Base-by-base conservation (phyloP, 805 yeast genomes). In the Metschnikowia gruessii region DNA sequence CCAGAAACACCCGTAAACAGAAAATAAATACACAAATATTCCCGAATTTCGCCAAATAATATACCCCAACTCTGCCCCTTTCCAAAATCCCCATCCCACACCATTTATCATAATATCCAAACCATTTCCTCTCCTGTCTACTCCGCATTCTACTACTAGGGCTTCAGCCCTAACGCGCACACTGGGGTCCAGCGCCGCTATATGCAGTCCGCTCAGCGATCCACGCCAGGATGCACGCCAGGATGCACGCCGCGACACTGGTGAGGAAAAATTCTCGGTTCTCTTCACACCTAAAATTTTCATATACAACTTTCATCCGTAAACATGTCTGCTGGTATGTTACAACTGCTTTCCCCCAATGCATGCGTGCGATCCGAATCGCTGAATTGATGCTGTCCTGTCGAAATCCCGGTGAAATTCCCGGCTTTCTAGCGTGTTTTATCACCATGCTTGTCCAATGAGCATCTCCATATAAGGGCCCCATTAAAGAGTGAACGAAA, bases 251-350 rank as follows among this genome's bases (percentile, higher is more conserved):
- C 50, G 52, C 54, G 47, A 42, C 50, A 31, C 40, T 52, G 37
- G 50, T 48, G 53, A 51, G 53, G 56, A 54, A 54, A 54, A 54
- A 44, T 53, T 54, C 58, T 53, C 56, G 49, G 36, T 31, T 30
- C 48, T 37, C 39, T 42, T 41, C 44, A 34, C 37, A 33, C 28
- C 22, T 43, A 33, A 45, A 48, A 45, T 49, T 52, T 46, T 46
- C 46, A 43, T 36, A 28, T 35, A 40, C 55, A 48, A 49, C 54
- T 43, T 40, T 49, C 49, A 50, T 49, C 48, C 53, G 50, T 47
- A 55, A 55, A 46, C 56, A 55, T 55, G 59, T 55, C 59, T 52
- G 54, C 59, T 54, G 59, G 59, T 55, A 55, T 55, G 59, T 53
- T 43, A 33, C 40, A 30, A 18, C 24, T 31, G 21, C 21, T 37